Evolutionary conservation across 768 basidiomycete species (phyloP).

Genomic region (Nevesoporus exiguus): DNA sequence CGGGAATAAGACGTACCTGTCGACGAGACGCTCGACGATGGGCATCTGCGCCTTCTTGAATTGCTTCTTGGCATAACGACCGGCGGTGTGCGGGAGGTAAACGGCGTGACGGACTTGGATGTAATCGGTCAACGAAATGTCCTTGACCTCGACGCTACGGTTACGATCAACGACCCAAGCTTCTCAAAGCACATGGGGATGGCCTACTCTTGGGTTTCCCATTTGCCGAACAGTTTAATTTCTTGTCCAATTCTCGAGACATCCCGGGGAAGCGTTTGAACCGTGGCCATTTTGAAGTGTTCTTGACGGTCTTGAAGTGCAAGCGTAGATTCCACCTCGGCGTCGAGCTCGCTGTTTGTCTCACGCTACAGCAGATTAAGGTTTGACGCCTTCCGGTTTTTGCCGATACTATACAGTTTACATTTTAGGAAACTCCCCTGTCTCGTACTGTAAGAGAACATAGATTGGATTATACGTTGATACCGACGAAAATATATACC

Average conservation of each 20-base stretch:
- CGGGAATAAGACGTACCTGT: slow-evolving; percentile 68
- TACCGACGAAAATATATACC: slow-evolving; percentile 9
- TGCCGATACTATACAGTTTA: slow-evolving; percentile 32
- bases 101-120: slow-evolving; percentile 98
- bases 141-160: slow-evolving; percentile 92
- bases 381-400: slow-evolving; percentile 23
- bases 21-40: slow-evolving; percentile 98
- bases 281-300: slow-evolving; percentile 54
- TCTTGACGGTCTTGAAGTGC: slow-evolving; percentile 31
- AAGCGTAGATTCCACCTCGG: slow-evolving; percentile 14
- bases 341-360: slow-evolving; percentile 27
- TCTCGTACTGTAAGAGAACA: not conserved
- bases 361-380: slow-evolving; percentile 16
- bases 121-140: slow-evolving; percentile 98
- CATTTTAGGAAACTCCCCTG: not conserved
- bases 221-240: slow-evolving; percentile 97
- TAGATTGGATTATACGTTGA: slow-evolving; percentile 6
- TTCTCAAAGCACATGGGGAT: not conserved
- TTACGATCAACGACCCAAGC: slow-evolving; percentile 16
- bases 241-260: slow-evolving; percentile 79
- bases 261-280: slow-evolving; percentile 76
- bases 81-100: slow-evolving; percentile 97
- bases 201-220: slow-evolving; percentile 95
- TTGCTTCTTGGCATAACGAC: slow-evolving; percentile 99
- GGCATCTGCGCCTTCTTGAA: slow-evolving; percentile 99